Percentiles rank a stretch among this genome's conserved stretches.
Evolutionary conservation across 257 asterid species (phyloP).

Genomic region (Eustoma russellianum): DNA sequence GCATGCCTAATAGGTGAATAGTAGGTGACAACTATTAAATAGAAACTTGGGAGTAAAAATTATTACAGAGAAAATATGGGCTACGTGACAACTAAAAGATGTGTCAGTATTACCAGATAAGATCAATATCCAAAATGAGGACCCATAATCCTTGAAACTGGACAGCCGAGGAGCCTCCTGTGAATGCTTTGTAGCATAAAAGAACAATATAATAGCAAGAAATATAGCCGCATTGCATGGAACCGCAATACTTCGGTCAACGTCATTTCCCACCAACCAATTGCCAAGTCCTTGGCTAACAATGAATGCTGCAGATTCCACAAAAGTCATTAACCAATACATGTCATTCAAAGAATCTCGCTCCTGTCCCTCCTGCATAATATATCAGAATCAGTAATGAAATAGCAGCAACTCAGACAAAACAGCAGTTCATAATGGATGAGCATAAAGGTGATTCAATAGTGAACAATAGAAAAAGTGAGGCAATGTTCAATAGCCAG

Average conservation of each 20-base stretch:
- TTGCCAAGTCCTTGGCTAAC: slow-evolving; percentile 70
- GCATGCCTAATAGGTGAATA: too few relatives aligned
- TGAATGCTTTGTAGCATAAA: slow-evolving; percentile 44
- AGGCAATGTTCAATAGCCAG: background rate
- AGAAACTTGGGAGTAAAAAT: too few relatives aligned
- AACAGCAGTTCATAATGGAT: background rate
- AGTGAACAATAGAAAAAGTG: background rate
- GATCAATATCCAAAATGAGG: slow-evolving; percentile 35
- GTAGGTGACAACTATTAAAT: too few relatives aligned
- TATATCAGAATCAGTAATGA: slow-evolving; percentile 4
- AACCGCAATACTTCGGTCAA: slow-evolving; percentile 27
- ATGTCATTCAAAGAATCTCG: slow-evolving; percentile 75
- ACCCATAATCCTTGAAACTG: slow-evolving; percentile 42
- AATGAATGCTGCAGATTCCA: slow-evolving; percentile 54
- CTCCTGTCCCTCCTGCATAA: slow-evolving; percentile 74
- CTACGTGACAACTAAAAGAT: background rate
- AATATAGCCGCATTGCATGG: slow-evolving; percentile 37
- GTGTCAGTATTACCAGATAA: slow-evolving; percentile 40
- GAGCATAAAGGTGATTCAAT: background rate
- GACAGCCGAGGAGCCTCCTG: slow-evolving; percentile 41
- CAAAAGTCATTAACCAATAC: slow-evolving; percentile 92
- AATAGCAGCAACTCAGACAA: slow-evolving; percentile 4
- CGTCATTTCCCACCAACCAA: slow-evolving; percentile 47
- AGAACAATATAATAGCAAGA: slow-evolving; percentile 39
- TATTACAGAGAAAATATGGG: too few relatives aligned